Conservation (phyloP, 2,329 filamentous ascomycete genomes). For the Fusarium dimerum region DNA sequence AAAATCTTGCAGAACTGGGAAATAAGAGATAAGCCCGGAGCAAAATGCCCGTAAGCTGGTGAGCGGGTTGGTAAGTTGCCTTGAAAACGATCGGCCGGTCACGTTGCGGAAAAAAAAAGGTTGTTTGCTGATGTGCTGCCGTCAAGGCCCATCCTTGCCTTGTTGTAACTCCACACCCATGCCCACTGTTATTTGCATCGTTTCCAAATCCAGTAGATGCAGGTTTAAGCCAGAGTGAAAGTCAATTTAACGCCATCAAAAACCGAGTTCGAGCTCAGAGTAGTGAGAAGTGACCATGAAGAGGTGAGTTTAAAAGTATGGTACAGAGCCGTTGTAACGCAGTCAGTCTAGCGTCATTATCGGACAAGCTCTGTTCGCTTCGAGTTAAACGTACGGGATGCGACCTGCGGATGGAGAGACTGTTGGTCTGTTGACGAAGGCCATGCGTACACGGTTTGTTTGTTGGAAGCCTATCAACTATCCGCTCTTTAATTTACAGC, state of each 20-base stretch:
- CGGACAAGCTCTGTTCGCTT: not conserved
- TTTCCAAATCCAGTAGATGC: constrained; percentile 6
- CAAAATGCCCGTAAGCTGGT: constrained; percentile 13
- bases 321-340: not conserved
- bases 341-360: not conserved
- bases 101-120: not conserved
- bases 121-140: not conserved
- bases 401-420: not conserved
- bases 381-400: not conserved
- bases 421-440: not conserved
- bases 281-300: constrained; percentile 7
- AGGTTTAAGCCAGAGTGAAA: constrained; percentile 10
- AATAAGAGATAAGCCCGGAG: not conserved
- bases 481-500: no score
- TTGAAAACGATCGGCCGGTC: not conserved
- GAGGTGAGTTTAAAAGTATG: not conserved
- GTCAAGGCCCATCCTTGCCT: not conserved
- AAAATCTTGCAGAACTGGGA: not conserved
- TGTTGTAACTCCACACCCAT: not conserved
- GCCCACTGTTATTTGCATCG: constrained; percentile 2
- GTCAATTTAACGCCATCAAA: constrained; percentile 17
- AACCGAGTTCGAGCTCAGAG: not conserved
- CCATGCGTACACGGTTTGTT: no score
- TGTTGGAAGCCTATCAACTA: no score
- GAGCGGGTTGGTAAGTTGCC: not conserved